These are phyloP conservation scores for Suhomyces wounanorum DNA, from an alignment of 1,139 yeast genomes.

Conservation along the genomic window DNA sequence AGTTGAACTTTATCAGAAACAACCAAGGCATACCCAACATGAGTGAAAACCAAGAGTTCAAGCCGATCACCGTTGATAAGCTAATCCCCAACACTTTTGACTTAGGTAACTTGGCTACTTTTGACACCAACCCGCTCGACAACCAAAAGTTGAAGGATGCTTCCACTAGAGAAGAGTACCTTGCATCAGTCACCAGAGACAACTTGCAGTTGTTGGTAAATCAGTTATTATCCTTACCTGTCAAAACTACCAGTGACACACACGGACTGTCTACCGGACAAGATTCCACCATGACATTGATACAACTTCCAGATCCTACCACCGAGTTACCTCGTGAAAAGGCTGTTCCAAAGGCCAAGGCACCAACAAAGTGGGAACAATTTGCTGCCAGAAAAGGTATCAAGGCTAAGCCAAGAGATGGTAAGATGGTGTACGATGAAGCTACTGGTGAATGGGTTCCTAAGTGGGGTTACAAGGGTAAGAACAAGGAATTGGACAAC, in stretches of 20 bases:
- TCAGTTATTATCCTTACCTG: constrained; percentile 86
- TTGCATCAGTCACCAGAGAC: constrained; percentile 78
- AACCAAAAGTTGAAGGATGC: constrained; percentile 53
- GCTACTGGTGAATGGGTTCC: constrained; percentile 93
- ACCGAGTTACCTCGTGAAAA: constrained; percentile 92
- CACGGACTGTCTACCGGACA: constrained; percentile 61
- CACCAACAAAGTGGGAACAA: constrained; percentile 94
- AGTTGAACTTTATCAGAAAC: neutral
- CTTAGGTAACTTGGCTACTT: constrained; percentile 83
- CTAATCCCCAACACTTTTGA: constrained; percentile 85
- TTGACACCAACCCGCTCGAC: constrained; percentile 83
- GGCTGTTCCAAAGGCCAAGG: constrained; percentile 88
- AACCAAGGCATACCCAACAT: constrained; percentile 1
- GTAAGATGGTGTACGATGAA: constrained; percentile 89
- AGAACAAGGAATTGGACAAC: constrained; percentile 79
- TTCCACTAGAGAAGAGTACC: constrained; percentile 60
- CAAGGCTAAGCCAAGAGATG: constrained; percentile 84
- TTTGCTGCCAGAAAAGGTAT: constrained; percentile 97
- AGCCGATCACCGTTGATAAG: constrained; percentile 85
- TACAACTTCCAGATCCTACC: constrained; percentile 81
- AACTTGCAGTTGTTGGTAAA: constrained; percentile 88
- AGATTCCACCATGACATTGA: constrained; percentile 76
- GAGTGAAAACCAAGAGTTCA: constrained; percentile 29
- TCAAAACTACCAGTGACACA: constrained; percentile 80
- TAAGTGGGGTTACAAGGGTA: constrained; percentile 97